These are phyloP conservation scores for Rutstroemia sp. DNA, from an alignment of 2,329 filamentous ascomycete genomes.

Conservation along the genomic window DNA sequence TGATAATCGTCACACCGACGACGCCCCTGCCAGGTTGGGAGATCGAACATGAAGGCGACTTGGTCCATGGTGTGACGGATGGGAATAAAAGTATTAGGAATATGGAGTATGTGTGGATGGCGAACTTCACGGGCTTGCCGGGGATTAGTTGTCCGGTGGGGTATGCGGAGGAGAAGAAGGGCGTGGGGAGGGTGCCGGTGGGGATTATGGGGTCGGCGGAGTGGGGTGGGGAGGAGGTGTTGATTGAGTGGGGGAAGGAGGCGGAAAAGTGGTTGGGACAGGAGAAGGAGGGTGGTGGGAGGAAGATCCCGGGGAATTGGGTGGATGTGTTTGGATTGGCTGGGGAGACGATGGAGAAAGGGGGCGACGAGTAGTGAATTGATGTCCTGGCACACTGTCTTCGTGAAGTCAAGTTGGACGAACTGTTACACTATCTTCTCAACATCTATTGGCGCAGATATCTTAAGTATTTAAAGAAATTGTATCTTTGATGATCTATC, in stretches of 20 bases:
- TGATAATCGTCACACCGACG: constrained; percentile 75
- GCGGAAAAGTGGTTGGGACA: constrained; percentile 48
- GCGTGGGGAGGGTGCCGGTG: constrained; percentile 52
- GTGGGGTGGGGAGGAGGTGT: constrained; percentile 58
- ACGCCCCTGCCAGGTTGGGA: constrained; percentile 67
- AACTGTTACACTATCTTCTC: too few relatives aligned
- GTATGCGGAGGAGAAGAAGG: constrained; percentile 41
- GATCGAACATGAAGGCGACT: constrained; percentile 46
- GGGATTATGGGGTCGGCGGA: constrained; percentile 58
- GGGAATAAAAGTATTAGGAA: constrained; percentile 64
- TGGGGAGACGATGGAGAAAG: constrained; percentile 11
- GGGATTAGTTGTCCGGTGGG: constrained; percentile 69
- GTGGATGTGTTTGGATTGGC: constrained; percentile 45
- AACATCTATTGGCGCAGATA: too few relatives aligned
- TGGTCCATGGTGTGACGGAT: constrained; percentile 67
- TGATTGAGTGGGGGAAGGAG: constrained; percentile 53
- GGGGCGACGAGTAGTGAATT: not conserved
- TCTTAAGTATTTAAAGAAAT: too few relatives aligned
- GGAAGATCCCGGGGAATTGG: constrained; percentile 47
- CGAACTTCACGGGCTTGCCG: constrained; percentile 75
- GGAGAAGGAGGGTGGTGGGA: constrained; percentile 39
- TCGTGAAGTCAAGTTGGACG: not conserved
- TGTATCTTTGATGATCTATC: too few relatives aligned
- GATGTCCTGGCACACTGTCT: not conserved
- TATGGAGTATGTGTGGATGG: constrained; percentile 82